Evolutionary conservation across 208 protist genomes (phyloP).

Genomic region (Trypanosoma mega): DNA sequence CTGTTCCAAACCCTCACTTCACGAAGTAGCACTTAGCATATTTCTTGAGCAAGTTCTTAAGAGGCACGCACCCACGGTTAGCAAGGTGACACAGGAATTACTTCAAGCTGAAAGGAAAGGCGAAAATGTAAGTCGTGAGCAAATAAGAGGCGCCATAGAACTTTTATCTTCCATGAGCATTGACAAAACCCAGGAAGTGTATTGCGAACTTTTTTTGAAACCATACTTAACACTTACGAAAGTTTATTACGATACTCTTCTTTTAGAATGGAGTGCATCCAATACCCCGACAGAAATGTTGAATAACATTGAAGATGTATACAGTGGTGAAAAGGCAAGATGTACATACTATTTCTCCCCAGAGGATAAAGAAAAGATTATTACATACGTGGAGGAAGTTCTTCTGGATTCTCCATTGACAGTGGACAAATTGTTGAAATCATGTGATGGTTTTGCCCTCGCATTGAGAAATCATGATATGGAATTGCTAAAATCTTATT

Average conservation of each 20-base stretch:
- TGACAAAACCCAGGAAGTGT: slow-evolving; percentile 58
- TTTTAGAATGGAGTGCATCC: slow-evolving; percentile 39
- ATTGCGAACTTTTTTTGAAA: slow-evolving; percentile 69
- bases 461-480: slow-evolving; percentile 50
- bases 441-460: slow-evolving; percentile 41
- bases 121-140: slow-evolving; percentile 34
- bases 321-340: slow-evolving; percentile 49
- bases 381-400: slow-evolving; percentile 55
- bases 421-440: slow-evolving; percentile 40
- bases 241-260: slow-evolving; percentile 45
- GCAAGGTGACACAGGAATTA: slow-evolving; percentile 57
- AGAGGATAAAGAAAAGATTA: slow-evolving; percentile 51
- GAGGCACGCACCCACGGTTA: slow-evolving; percentile 52
- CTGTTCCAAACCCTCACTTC: slow-evolving; percentile 74
- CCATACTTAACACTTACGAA: slow-evolving; percentile 57
- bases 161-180: slow-evolving; percentile 77
- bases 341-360: slow-evolving; percentile 60
- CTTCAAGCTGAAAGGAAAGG: slow-evolving; percentile 39
- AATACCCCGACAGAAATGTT: slow-evolving; percentile 42
- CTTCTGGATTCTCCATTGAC: slow-evolving; percentile 53
- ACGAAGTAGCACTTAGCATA: slow-evolving; percentile 75
- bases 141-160: slow-evolving; percentile 58
- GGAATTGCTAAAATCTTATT: slow-evolving; percentile 47
- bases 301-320: slow-evolving; percentile 31
- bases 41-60: slow-evolving; percentile 84